These are phyloP conservation scores for Tremellales sp. DNA, from an alignment of 1,284 basidiomycete species.

Conservation along the genomic window DNA sequence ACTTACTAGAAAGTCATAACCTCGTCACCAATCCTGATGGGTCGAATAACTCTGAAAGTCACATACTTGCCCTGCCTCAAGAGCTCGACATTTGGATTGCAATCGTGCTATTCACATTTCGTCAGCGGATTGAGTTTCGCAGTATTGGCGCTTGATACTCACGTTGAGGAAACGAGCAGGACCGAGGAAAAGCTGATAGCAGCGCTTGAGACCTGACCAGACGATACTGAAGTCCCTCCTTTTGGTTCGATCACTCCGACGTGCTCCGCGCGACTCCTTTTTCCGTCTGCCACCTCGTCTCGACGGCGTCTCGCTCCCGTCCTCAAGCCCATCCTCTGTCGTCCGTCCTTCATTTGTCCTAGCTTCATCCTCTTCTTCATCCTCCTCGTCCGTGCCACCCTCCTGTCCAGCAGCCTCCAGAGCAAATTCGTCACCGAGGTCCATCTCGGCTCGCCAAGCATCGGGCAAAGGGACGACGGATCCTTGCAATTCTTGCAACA, in stretches of 20 bases:
- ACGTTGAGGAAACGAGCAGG: conserved; percentile 48
- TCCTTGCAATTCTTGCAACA: conserved; percentile 40
- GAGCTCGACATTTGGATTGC: conserved; percentile 45
- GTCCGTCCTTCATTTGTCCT: conserved; percentile 1
- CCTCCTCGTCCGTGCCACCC: conserved; percentile 18
- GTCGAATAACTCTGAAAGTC: conserved; percentile 35
- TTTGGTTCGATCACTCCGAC: conserved; percentile 34
- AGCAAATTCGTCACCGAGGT: conserved; percentile 35
- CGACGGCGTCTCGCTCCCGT: neutral
- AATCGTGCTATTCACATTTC: conserved; percentile 40
- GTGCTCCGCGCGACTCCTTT: conserved; percentile 14
- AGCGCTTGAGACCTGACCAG: conserved; percentile 36
- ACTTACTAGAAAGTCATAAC: conserved; percentile 46
- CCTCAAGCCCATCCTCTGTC: neutral
- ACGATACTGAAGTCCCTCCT: conserved; percentile 47
- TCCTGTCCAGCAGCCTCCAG: conserved; percentile 26
- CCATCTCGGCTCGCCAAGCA: conserved; percentile 40
- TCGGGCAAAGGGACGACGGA: conserved; percentile 39
- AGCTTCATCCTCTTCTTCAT: conserved; percentile 7
- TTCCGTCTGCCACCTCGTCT: conserved; percentile 6
- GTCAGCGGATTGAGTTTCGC: neutral
- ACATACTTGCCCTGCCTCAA: conserved; percentile 37
- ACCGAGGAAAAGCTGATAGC: conserved; percentile 46
- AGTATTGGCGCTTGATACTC: conserved; percentile 4
- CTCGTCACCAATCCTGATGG: conserved; percentile 43